Base-by-base conservation (phyloP, 176 grass and related monocot species). In the Aegilops sharonensis region DNA sequence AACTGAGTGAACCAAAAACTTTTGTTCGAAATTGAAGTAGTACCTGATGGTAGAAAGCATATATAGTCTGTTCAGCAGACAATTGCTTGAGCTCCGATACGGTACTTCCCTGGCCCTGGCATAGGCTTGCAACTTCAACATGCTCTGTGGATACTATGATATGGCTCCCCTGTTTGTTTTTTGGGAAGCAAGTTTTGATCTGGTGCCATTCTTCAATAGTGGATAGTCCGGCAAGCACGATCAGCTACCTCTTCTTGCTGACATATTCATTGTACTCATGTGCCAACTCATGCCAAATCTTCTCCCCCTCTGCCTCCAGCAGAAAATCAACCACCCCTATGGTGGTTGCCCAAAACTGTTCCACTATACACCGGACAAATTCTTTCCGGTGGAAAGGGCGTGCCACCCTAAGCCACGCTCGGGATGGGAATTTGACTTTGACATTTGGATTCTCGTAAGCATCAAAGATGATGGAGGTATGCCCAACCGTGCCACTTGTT, bases 101-200 rank as follows among this genome's bases (percentile, higher is more conserved):
- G 0, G 0, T 5, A 25, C 61, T 63, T 4, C 4, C 6, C 5
- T 1, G n/a, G 5, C 61, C 61, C 0, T 9, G 0, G 2, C 9
- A 63, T 25, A 63, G 1, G 3, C 61, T 43, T 43, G 40, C 40
- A 11, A 43, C 40, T 43, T 43, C 40, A 43, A 43, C 9, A 3
- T 11, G 40, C 40, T 43, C 9, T 11, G 40, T 11, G 40, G 40
- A 43, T 0, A 43, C 40, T 10, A 43, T 43, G 40, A 43, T 3
- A 0, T 0, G 40, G 40, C 40, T 63, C 21, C 59, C 31, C 31
- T 3, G 31, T 32, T 32, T 25, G 25, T 25, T 25, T 25, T 25
- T 1, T 25, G 25, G 25, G 25, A 25, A 25, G 25, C 25, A 25
- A 9, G 8, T 9, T 40, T 40, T 40, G 7, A 40, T 40, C 8